These are phyloP conservation scores for Diutina ranongensis DNA, from an alignment of 1,139 yeast genomes.

Conservation along the genomic window DNA sequence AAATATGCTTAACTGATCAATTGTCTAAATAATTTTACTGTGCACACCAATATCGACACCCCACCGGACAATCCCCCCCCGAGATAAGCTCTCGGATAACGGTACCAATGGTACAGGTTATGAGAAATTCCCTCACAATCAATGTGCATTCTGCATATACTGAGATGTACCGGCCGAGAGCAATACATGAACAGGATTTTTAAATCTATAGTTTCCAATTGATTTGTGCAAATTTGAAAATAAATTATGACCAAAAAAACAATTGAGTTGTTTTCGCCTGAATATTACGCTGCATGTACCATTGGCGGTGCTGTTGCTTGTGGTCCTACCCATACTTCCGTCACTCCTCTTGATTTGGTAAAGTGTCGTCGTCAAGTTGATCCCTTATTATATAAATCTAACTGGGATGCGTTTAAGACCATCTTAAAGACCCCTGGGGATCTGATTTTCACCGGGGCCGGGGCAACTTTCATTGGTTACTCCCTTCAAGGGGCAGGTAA, in stretches of 20 bases:
- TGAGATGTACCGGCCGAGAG: background rate
- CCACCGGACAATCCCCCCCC: background rate
- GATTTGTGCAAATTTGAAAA: background rate
- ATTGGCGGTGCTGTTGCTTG: conserved; percentile 87
- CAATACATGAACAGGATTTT: background rate
- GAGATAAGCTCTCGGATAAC: background rate
- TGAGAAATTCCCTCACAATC: background rate
- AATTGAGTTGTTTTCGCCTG: conserved; percentile 49
- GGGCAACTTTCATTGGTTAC: conserved; percentile 87
- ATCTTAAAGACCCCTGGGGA: conserved; percentile 68
- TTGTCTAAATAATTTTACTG: too few relatives aligned
- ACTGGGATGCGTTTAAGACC: conserved; percentile 65
- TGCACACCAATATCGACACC: too few relatives aligned
- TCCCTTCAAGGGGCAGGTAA: conserved; percentile 94
- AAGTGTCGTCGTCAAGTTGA: conserved; percentile 89
- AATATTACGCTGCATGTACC: conserved; percentile 77
- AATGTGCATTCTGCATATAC: background rate
- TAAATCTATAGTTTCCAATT: background rate
- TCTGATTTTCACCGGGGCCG: conserved; percentile 74
- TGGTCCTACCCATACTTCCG: conserved; percentile 91
- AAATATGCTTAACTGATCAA: too few relatives aligned
- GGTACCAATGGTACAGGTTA: background rate
- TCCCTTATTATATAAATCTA: conserved; percentile 57
- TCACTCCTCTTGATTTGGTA: conserved; percentile 86
- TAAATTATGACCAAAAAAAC: background rate